Percentiles rank a stretch among this genome's conserved stretches.
phyloP scores from a whole-genome alignment of 805 yeast genomes.

The Kazachstania bromeliacearum region DNA sequence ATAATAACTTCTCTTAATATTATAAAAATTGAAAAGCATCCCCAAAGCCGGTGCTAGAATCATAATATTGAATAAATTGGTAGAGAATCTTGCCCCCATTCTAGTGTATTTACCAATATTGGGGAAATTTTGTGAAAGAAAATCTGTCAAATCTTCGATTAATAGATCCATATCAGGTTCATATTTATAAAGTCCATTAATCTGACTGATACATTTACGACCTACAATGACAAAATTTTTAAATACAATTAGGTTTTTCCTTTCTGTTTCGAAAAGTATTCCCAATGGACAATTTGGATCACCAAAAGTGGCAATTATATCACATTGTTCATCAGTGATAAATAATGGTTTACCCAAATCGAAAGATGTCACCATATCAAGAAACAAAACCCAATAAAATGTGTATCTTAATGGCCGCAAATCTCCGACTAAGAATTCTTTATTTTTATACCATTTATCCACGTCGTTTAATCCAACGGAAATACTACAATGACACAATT shows the following conservation, averaged over 20 bases:
- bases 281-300: not conserved
- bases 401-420: slow-evolving; percentile 3
- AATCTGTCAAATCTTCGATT: slow-evolving; percentile 9
- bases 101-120: slow-evolving; percentile 15
- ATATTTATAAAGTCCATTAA: slow-evolving; percentile 1
- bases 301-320: not conserved
- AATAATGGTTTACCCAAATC: slow-evolving; percentile 24
- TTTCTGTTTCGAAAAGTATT: too few species aligned
- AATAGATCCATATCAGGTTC: slow-evolving; percentile 6
- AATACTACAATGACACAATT: slow-evolving; percentile 14
- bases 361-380: slow-evolving; percentile 21
- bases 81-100: slow-evolving; percentile 6
- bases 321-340: slow-evolving; percentile 13
- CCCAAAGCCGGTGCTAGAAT: slow-evolving; percentile 16
- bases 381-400: slow-evolving; percentile 12
- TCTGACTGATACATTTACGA: slow-evolving; percentile 9
- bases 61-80: slow-evolving; percentile 19
- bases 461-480: slow-evolving; percentile 20
- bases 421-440: slow-evolving; percentile 5
- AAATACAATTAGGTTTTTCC: slow-evolving; percentile 7
- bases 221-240: slow-evolving; percentile 10
- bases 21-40: slow-evolving; percentile 17
- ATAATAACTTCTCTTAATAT: slow-evolving; percentile 11
- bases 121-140: slow-evolving; percentile 10
- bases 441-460: slow-evolving; percentile 14